A percentile compares a stretch with the other conserved stretches of the same genome.
Evolutionary conservation across 2,329 filamentous ascomycete genomes (phyloP).

Genomic region (Xylaria digitata): DNA sequence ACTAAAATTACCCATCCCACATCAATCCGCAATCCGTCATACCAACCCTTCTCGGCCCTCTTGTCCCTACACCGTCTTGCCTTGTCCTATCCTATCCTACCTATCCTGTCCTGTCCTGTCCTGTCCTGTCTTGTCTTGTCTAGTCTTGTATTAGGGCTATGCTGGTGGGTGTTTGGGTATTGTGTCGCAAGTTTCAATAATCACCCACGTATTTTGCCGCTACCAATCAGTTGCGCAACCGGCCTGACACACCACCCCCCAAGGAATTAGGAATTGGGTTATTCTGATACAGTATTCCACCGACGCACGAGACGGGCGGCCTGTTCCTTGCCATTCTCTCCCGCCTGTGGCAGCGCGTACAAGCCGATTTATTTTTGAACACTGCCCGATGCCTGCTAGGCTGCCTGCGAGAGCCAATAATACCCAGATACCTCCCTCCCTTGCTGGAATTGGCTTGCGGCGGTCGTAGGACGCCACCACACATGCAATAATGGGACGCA

Average conservation of each 20-base stretch:
- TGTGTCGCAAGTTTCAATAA: slow-evolving; percentile 40
- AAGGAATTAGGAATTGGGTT: slow-evolving; percentile 30
- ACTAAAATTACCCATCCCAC: background rate
- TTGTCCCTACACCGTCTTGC: slow-evolving; percentile 16
- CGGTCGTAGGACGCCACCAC: slow-evolving; percentile 36
- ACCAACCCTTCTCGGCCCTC: slow-evolving; percentile 8
- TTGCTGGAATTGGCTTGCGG: slow-evolving; percentile 37
- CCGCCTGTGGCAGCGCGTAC: slow-evolving; percentile 46
- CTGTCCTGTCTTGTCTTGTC: background rate
- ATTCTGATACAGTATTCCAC: slow-evolving; percentile 52
- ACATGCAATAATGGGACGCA: slow-evolving; percentile 64
- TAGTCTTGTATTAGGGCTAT: slow-evolving; percentile 7
- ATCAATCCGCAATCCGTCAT: background rate
- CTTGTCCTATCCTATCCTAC: background rate
- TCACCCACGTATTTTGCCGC: slow-evolving; percentile 36
- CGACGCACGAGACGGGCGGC: slow-evolving; percentile 47
- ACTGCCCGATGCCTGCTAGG: slow-evolving; percentile 36
- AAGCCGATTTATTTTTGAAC: slow-evolving; percentile 20
- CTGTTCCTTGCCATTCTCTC: slow-evolving; percentile 23
- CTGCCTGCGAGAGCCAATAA: slow-evolving; percentile 38
- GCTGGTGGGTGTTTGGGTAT: slow-evolving; percentile 30
- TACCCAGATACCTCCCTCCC: slow-evolving; percentile 26
- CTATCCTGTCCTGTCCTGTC: slow-evolving; percentile 3
- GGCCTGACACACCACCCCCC: slow-evolving; percentile 43
- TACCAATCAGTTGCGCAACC: slow-evolving; percentile 45